phyloP scores from a whole-genome alignment of 805 yeast genomes.

The Candida maltosa region DNA sequence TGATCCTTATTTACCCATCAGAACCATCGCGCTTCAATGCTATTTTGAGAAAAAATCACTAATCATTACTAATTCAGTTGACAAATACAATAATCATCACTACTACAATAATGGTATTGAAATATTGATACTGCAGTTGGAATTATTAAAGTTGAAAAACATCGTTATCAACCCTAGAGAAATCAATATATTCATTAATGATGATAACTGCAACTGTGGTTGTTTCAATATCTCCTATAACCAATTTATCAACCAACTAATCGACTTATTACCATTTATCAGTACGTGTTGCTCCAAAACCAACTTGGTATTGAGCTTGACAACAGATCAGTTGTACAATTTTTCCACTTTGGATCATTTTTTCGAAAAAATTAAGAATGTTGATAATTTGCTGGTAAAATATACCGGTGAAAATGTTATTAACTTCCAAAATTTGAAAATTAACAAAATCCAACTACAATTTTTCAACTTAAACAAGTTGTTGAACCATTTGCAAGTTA shows the following conservation, averaged over 20 bases:
- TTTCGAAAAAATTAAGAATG: not conserved
- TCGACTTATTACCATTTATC: slow-evolving; percentile 1
- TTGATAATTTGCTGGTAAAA: slow-evolving; percentile 1
- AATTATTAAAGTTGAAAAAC: slow-evolving; percentile 14
- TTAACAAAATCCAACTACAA: slow-evolving; percentile 16
- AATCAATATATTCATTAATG: slow-evolving; percentile 7
- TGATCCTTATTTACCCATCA: slow-evolving; percentile 5
- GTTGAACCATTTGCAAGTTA: slow-evolving; percentile 9
- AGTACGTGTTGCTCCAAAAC: not conserved
- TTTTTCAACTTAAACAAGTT: slow-evolving; percentile 14
- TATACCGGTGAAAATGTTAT: not conserved
- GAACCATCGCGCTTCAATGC: slow-evolving; percentile 9
- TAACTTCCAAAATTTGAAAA: not conserved
- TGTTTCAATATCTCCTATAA: not conserved
- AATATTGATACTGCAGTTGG: slow-evolving; percentile 7
- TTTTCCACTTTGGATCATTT: not conserved
- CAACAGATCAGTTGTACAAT: not conserved
- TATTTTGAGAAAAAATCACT: slow-evolving; percentile 5
- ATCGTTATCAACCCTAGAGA: slow-evolving; percentile 18
- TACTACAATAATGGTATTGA: not conserved
- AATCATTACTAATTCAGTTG: slow-evolving; percentile 5
- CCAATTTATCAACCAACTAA: slow-evolving; percentile 7
- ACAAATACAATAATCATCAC: not conserved
- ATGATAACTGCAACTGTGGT: slow-evolving; percentile 6
- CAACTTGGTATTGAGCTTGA: not conserved